phyloP scores from a whole-genome alignment of 257 asterid species.

The Handroanthus guayacan region DNA sequence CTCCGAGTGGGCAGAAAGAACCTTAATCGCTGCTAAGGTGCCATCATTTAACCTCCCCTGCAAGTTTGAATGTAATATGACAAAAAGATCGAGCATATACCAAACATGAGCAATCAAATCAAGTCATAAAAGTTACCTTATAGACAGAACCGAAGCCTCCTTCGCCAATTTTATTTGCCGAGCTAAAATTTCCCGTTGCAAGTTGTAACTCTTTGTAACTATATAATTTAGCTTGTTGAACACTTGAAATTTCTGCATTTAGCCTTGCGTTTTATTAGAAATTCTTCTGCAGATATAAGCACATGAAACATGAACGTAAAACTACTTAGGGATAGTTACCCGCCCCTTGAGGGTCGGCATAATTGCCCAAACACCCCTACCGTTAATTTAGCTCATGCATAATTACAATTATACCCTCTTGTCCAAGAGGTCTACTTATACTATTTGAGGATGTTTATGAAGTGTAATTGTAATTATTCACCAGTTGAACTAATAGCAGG shows the following conservation, averaged over 20 bases:
- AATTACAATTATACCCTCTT: too few relatives aligned
- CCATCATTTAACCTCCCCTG: slow-evolving; percentile 87
- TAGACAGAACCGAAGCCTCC: slow-evolving; percentile 94
- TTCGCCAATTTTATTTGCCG: slow-evolving; percentile 73
- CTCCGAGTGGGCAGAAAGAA: slow-evolving; percentile 80
- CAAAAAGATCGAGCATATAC: background rate
- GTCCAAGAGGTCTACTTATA: too few relatives aligned
- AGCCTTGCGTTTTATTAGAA: slow-evolving; percentile 37
- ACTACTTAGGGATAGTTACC: too few relatives aligned
- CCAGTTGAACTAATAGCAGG: too few relatives aligned
- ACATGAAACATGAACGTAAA: background rate
- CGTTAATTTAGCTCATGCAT: too few relatives aligned
- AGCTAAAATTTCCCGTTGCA: slow-evolving; percentile 71
- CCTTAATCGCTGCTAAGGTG: slow-evolving; percentile 79
- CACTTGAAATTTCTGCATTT: slow-evolving; percentile 66
- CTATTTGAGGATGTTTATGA: too few relatives aligned
- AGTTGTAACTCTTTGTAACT: slow-evolving; percentile 64
- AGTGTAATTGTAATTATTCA: too few relatives aligned
- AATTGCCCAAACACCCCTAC: too few relatives aligned
- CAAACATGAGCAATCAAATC: slow-evolving; percentile 13
- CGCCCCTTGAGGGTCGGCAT: too few relatives aligned
- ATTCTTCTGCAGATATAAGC: slow-evolving; percentile 12
- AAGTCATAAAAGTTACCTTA: slow-evolving; percentile 54
- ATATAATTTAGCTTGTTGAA: slow-evolving; percentile 59
- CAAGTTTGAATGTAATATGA: slow-evolving; percentile 26